Evolutionary conservation across 2,329 filamentous ascomycete genomes (phyloP).

Genomic region (Dothideomycetidae sp.): DNA sequence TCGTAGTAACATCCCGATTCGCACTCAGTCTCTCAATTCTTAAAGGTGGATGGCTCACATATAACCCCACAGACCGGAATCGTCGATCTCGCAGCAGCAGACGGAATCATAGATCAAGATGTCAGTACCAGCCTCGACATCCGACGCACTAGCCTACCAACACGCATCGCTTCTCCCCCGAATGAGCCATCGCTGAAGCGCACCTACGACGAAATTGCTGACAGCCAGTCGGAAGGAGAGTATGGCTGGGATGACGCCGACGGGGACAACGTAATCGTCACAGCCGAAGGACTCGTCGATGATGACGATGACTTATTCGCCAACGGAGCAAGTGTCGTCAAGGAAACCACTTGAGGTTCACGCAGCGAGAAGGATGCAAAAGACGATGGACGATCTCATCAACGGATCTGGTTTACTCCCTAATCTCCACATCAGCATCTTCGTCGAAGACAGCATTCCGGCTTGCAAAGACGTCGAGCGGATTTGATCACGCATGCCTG

Average conservation of each 20-base stretch:
- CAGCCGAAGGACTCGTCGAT: conserved; percentile 27
- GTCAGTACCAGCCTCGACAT: conserved; percentile 1
- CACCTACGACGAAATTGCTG: conserved; percentile 40
- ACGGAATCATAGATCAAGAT: not conserved
- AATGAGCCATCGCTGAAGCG: conserved; percentile 38
- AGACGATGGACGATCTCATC: no score
- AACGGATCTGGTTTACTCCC: no score
- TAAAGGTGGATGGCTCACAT: conserved; percentile 16
- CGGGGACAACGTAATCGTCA: conserved; percentile 36
- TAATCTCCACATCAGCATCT: no score
- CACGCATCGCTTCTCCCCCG: not conserved
- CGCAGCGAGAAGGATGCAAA: no score
- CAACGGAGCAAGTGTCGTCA: no score
- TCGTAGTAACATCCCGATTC: no score
- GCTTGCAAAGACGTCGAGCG: no score
- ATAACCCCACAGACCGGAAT: conserved; percentile 1
- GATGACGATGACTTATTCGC: conserved; percentile 22
- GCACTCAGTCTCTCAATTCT: no score
- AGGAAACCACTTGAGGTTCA: no score
- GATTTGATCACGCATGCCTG: no score
- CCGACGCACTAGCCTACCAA: not conserved
- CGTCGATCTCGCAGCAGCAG: conserved; percentile 1
- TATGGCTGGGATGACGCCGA: conserved; percentile 60
- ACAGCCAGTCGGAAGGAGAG: conserved; percentile 49
- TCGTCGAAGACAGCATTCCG: no score